Conservation (phyloP, 139 green algal genomes). For the Chlorella sp. region DNA sequence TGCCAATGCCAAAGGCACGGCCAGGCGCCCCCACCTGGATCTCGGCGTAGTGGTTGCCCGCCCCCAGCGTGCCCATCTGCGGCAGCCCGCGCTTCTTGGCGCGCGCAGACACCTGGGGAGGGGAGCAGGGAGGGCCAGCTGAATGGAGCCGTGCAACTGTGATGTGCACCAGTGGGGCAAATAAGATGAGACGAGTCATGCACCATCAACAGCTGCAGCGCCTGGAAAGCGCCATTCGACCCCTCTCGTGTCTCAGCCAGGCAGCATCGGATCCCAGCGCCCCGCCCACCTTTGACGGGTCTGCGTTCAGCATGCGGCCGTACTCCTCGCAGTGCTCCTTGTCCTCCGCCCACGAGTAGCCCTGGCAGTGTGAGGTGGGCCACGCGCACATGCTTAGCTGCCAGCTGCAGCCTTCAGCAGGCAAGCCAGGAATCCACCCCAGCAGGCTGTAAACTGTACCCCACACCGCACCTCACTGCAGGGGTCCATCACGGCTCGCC, state of each 20-base stretch:
- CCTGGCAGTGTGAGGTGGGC: slow-evolving; percentile 36
- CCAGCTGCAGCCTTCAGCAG: no score
- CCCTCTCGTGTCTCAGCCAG: not conserved
- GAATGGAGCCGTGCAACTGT: not conserved
- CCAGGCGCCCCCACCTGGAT: slow-evolving; percentile 43
- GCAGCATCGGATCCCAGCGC: not conserved
- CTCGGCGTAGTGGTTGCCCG: slow-evolving; percentile 94
- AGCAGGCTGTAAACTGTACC: no score
- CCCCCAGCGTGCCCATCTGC: slow-evolving; percentile 92
- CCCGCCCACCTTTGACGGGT: slow-evolving; percentile 74
- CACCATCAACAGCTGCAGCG: no score
- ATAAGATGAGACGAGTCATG: not conserved
- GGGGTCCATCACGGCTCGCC: no score
- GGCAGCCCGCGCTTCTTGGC: slow-evolving; percentile 92
- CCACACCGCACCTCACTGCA: not conserved
- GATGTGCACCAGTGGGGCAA: not conserved
- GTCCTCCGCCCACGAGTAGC: slow-evolving; percentile 90
- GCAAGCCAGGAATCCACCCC: no score
- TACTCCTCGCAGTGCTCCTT: slow-evolving; percentile 95
- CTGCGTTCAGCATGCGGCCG: slow-evolving; percentile 85
- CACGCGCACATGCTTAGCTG: no score
- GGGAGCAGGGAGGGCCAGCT: not conserved
- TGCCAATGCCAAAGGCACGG: no score
- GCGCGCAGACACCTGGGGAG: slow-evolving; percentile 47
- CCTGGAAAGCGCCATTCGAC: no score